Base-by-base conservation (phyloP, 768 basidiomycete genomes). In the Pisolithus microcarpus region DNA sequence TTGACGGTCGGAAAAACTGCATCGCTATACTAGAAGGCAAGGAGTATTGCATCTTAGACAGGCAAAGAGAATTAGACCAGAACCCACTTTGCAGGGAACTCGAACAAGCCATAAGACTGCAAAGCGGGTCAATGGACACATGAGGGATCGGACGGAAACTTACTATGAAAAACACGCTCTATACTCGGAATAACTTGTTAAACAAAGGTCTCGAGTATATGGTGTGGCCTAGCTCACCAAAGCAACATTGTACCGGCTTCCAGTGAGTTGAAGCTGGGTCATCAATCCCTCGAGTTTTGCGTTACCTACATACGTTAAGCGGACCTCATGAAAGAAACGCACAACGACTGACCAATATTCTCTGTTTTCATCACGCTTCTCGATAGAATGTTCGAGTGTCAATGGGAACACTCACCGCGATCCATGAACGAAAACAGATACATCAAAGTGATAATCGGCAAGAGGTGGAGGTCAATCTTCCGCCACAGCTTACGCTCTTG, bases 81-180 rank as follows among this genome's bases (percentile, higher is more conserved):
- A 26, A 59, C 73, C 28, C 51, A 83, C 81, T 85, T 85, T 30
- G 80, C 75, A 0, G 83, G 83, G 51, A 78, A 81, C 69, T 85
- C 83, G 51, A 80, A 83, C 1, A 67, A 26, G 24, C 58, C 60
- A 42, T 66, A 45, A 79, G 69, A 58, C 80, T 81, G 55, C 79
- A 80, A 7, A 77, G 31, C 4, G 31, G 10, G 78, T 80, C 78
- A 55, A 40, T 24, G 2, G 37, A 18, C 36, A 42, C 37, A 15
- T 30, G 47, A 40, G 9, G 23, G 47, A 31, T 49, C 47, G 16
- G 8, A 21, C 38, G 16, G n/a, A 24, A 0, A 66, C 80, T 49
- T 57, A 85, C 84, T 40, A 87, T 76, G 60, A 85, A 85, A 58
- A 76, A 87, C 77, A 82, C 80, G 0, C 82, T 85, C 83, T 85